A percentile compares a stretch with the other conserved stretches of the same genome.
Evolutionary conservation across 2,329 filamentous ascomycete genomes (phyloP).

Genomic region (Emergomyces orientalis): DNA sequence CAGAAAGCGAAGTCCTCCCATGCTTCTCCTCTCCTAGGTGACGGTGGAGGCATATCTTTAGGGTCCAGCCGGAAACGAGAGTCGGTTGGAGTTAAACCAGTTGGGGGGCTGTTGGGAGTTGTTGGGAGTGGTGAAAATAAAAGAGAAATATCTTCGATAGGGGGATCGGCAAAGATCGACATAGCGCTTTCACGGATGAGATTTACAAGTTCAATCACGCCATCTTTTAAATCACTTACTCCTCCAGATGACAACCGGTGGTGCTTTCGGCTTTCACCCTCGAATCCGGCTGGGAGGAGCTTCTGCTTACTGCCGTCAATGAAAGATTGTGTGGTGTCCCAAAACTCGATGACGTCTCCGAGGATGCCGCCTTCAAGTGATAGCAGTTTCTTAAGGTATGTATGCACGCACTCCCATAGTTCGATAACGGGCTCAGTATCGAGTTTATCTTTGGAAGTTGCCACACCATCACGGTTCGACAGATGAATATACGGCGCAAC

Average conservation of each 20-base stretch:
- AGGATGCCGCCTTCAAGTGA: constrained; percentile 67
- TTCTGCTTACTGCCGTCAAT: constrained; percentile 77
- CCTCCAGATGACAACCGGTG: constrained; percentile 68
- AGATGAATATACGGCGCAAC: constrained; percentile 69
- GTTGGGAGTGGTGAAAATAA: constrained; percentile 70
- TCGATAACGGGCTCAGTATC: constrained; percentile 76
- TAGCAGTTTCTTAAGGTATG: constrained; percentile 64
- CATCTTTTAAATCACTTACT: constrained; percentile 62
- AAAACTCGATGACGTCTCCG: constrained; percentile 85
- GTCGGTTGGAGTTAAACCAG: constrained; percentile 49
- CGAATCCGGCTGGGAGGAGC: constrained; percentile 67
- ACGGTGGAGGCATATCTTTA: constrained; percentile 64
- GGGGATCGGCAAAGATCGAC: constrained; percentile 76
- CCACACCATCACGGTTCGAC: constrained; percentile 57
- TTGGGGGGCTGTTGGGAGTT: constrained; percentile 57
- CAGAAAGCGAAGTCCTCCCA: constrained; percentile 97
- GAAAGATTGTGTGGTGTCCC: constrained; percentile 85
- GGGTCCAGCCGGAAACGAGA: constrained; percentile 72
- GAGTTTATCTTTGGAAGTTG: constrained; percentile 54
- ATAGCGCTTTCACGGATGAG: constrained; percentile 70
- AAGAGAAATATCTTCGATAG: constrained; percentile 80
- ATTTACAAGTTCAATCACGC: constrained; percentile 70
- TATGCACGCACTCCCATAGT: constrained; percentile 81
- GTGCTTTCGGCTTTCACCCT: constrained; percentile 70
- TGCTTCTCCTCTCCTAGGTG: constrained; percentile 66